Evolutionary conservation across 2,329 filamentous ascomycete genomes (phyloP), one percentile per base, ranked within the genome.

Genomic region (Colletotrichum magnum): DNA sequence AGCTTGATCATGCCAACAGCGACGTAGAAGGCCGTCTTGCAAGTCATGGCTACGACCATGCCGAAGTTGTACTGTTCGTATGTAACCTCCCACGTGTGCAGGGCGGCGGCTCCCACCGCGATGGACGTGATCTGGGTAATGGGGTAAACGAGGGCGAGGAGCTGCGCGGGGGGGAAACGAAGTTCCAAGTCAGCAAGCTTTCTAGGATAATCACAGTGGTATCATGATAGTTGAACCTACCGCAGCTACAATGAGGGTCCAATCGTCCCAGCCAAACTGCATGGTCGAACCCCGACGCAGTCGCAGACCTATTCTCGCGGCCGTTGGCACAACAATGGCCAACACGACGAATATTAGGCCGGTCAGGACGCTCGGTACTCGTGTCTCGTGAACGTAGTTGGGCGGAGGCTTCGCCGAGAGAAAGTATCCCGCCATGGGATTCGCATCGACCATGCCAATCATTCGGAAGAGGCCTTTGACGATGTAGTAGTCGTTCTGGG

Each of bases 1-100:
- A 80, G 74, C 63, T 81, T 81, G 64, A 79, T 76, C 32, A 80
- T 70, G n/a, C 78, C 78, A 5, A 79, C 72, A 5, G 74, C 72
- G 24, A 75, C 59, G 57, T 73, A 79, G 68, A 78, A 78, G 12
- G 78, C 58, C 21, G 74, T 64, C 50, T 74, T 73, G 45, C 58
- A 36, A 61, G 71, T 68, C 21, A 74, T 66, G 6, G 68, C 65
- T 10, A 71, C 72, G 36, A 74, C 72, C 66, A 76, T 70, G 64
- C 76, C 77, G 52, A 72, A 57, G 32, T 74, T 71, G 57, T 77
- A 75, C 48, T 81, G 74, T 24, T 75, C 73, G 39, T 81, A 80
- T 0, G 79, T 80, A 7, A 75, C 65, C 53, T 80, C 77, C 72
- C 76, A 80, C 0, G 74, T 68, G 60, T 77, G 77, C 39, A 74